phyloP scores from a whole-genome alignment of 2,329 filamentous ascomycete genomes.

The Neoscytalidium dimidiatum region DNA sequence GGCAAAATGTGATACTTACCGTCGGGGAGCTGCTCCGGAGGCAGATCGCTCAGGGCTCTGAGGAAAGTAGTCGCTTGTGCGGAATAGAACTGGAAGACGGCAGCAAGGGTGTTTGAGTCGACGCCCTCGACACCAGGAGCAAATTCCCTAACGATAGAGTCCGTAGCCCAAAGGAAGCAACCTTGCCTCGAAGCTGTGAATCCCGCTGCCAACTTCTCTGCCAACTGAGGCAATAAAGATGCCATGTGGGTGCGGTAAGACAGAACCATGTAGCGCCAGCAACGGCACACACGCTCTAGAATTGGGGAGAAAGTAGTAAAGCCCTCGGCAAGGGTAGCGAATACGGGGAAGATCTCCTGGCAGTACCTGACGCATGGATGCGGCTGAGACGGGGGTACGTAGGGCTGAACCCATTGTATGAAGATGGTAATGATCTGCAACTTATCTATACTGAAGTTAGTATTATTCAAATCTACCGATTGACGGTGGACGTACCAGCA shows the following conservation, averaged over 20 bases:
- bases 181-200: conserved; percentile 87
- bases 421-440: conserved; percentile 91
- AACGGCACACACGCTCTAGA: conserved; percentile 88
- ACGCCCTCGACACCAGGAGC: conserved; percentile 87
- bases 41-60: conserved; percentile 81
- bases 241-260: conserved; percentile 90
- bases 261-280: conserved; percentile 96
- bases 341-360: conserved; percentile 85
- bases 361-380: conserved; percentile 97
- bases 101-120: conserved; percentile 75
- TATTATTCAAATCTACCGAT: not conserved
- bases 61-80: conserved; percentile 89
- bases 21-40: conserved; percentile 74
- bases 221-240: conserved; percentile 80
- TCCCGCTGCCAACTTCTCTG: conserved; percentile 82
- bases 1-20: conserved; percentile 40
- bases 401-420: conserved; percentile 75
- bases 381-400: conserved; percentile 68
- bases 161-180: conserved; percentile 98
- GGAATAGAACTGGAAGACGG: conserved; percentile 94
- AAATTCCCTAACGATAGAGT: conserved; percentile 92
- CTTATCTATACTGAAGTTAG: conserved; percentile 61
- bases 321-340: conserved; percentile 82
- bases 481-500: conserved; percentile 62
- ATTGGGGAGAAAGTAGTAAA: conserved; percentile 87